These are phyloP conservation scores for Termitomyces sp. DNA, from an alignment of 768 basidiomycete genomes.

Conservation along the genomic window DNA sequence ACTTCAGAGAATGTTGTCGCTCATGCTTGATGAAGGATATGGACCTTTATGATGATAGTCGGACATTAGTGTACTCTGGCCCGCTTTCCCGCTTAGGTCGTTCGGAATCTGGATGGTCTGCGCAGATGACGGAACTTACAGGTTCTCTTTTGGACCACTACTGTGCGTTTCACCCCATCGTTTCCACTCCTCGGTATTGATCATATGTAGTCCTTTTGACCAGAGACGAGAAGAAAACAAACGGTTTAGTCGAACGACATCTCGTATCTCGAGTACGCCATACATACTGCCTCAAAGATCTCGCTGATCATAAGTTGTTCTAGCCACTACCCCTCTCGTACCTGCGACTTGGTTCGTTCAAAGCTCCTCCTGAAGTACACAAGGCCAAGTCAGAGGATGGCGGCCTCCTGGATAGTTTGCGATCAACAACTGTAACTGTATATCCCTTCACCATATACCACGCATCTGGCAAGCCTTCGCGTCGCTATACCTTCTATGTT, in stretches of 20 bases:
- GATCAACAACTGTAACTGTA: constrained; percentile 50
- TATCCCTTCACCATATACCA: constrained; percentile 83
- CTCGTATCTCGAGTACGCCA: constrained; percentile 65
- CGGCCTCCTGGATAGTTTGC: constrained; percentile 53
- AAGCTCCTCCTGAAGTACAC: constrained; percentile 55
- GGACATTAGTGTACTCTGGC: constrained; percentile 70
- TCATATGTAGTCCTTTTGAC: constrained; percentile 56
- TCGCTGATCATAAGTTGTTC: constrained; percentile 2
- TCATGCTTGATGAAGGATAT: constrained; percentile 56
- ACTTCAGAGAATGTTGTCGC: neutral
- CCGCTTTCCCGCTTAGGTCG: constrained; percentile 58
- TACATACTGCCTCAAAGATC: neutral
- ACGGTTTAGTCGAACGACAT: constrained; percentile 45
- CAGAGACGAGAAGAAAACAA: constrained; percentile 54
- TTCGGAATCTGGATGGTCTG: constrained; percentile 72
- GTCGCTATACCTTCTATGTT: constrained; percentile 75
- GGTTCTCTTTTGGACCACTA: constrained; percentile 76
- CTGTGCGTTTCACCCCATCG: constrained; percentile 43
- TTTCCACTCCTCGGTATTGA: constrained; percentile 3
- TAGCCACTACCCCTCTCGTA: constrained; percentile 82
- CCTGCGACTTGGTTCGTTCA: constrained; percentile 69
- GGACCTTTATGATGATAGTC: constrained; percentile 74
- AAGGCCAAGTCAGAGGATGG: constrained; percentile 63
- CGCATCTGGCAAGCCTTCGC: constrained; percentile 48
- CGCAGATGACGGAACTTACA: constrained; percentile 68